Conservation (phyloP, 1,284 basidiomycete species). For the Irpex sp. region DNA sequence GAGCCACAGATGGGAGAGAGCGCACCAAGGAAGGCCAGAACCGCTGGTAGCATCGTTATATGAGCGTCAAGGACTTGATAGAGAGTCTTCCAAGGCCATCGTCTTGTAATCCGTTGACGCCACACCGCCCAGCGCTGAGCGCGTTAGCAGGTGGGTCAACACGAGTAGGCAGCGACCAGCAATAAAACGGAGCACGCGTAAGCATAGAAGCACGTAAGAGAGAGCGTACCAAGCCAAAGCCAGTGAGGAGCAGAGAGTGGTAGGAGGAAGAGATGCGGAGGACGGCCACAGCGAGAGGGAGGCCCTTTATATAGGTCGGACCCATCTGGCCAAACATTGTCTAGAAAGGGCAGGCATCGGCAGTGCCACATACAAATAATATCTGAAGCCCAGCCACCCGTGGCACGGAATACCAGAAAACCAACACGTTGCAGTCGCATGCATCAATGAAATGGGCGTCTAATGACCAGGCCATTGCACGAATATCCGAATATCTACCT, state of each 20-base stretch:
- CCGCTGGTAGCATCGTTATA: background rate
- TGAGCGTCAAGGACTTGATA: background rate
- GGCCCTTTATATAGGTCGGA: background rate
- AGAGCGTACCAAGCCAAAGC: background rate
- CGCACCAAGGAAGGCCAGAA: no score
- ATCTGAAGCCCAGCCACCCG: no score
- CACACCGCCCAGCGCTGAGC: background rate
- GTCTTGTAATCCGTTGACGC: background rate
- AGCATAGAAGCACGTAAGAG: background rate
- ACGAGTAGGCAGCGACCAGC: slow-evolving; percentile 52
- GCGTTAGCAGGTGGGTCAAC: slow-evolving; percentile 46
- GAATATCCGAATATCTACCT: background rate
- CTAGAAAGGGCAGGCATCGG: background rate
- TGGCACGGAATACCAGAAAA: background rate
- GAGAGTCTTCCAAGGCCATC: background rate
- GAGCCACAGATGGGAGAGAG: no score
- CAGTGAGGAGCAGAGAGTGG: background rate
- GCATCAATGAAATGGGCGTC: background rate
- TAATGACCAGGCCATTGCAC: background rate
- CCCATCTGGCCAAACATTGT: background rate
- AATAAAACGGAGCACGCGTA: background rate
- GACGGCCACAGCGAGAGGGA: background rate
- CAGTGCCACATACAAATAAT: background rate
- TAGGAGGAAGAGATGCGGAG: background rate
- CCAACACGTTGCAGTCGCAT: background rate